phyloP scores from a whole-genome alignment of 2,329 filamentous ascomycete species.

The Cladosporium velox region DNA sequence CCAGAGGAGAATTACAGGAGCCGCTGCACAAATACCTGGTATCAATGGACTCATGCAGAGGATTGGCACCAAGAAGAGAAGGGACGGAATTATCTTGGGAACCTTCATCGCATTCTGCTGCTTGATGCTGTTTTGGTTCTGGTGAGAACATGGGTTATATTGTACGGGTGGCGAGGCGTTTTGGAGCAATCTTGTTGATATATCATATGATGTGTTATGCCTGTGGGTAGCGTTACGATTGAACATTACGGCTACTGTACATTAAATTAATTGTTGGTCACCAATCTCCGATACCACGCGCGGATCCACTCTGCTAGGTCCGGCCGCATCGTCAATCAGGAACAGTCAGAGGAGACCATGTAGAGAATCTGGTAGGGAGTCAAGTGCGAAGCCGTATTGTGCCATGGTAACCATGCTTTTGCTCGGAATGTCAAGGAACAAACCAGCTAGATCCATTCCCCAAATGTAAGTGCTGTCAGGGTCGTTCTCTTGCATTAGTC shows the following conservation, averaged over 20 bases:
- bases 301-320: too few relatives aligned
- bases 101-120: conserved; percentile 91
- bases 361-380: not conserved
- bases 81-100: conserved; percentile 92
- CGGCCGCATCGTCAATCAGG: too few relatives aligned
- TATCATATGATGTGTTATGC: not conserved
- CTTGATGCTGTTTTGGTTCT: conserved; percentile 77
- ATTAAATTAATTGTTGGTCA: not conserved
- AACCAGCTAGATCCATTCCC: too few relatives aligned
- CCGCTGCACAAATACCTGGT: conserved; percentile 87
- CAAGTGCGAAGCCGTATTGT: not conserved
- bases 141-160: conserved; percentile 45
- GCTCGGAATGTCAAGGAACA: not conserved
- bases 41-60: conserved; percentile 88
- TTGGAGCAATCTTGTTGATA: not conserved
- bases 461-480: not conserved
- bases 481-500: not conserved
- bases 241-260: conserved; percentile 11
- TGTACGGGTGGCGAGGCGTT: conserved; percentile 14
- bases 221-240: not conserved
- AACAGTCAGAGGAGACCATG: not conserved
- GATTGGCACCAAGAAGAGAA: conserved; percentile 91
- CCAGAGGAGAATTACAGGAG: conserved; percentile 84
- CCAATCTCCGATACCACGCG: not conserved
- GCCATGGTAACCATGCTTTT: not conserved